Evolutionary conservation across 2,329 filamentous ascomycete genomes (phyloP), one percentile per base, ranked within the genome.

Genomic region (Talaromyces verruculosus): DNA sequence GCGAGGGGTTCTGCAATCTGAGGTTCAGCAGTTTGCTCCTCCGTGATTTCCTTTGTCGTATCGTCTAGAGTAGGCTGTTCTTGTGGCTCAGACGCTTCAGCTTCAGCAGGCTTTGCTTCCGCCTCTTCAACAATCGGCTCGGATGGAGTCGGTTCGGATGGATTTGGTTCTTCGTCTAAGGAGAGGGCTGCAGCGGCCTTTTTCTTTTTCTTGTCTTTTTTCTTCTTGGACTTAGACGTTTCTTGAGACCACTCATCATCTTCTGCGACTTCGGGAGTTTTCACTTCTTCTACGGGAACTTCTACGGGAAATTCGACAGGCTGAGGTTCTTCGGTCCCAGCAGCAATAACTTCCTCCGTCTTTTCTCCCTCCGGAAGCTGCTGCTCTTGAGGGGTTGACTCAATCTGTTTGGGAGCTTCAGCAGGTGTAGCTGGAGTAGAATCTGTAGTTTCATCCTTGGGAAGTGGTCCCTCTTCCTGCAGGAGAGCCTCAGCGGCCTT

Each of bases 191-290:
- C 33, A 5, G 35, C n/a, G 6, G 61, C 47, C 61, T 33, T 63
- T 64, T 76, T 76, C 65, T 74, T 74, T 66, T 81, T 80, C 72
- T 81, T 80, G 17, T 72, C 80, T 72, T 75, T 76, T 13, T 70
- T 69, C 47, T 74, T 75, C 58, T 74, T 73, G 15, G 69, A 70
- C 55, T 69, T 73, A 1, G 70, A 51, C 15, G 39, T 33, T 41
- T 65, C 64, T n/a, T 51, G 64, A 17, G 39, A 5, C 37, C 8
- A 45, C 7, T 53, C 51, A 45, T 60, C 41, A 8, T 63, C 61
- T 58, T 8, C 51, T 17, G 7, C n/a, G 15, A 28, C n/a, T 19
- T 63, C 61, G 25, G 37, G 3, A 10, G 37, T n/a, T n/a, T 63
- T 43, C 35, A 22, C 15, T 39, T 55, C 33, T 45, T 63, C 35